Percentiles rank a stretch among this genome's conserved stretches.
Evolutionary conservation across 495 filamentous ascomycete species (phyloP).

Genomic region (Platismatia glauca): DNA sequence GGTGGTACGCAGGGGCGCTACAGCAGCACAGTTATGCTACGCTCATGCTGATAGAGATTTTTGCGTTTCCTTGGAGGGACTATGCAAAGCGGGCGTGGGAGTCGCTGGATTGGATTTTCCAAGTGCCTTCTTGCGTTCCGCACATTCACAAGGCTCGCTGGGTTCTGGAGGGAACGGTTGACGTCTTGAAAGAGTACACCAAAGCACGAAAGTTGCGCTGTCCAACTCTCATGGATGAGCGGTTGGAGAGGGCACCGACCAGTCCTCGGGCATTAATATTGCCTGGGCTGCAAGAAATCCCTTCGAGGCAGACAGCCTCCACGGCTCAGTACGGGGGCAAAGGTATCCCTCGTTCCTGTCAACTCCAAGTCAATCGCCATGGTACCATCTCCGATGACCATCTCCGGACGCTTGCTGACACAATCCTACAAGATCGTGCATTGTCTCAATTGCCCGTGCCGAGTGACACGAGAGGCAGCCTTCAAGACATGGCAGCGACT

Average conservation of each 20-base stretch:
- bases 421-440: too few relatives aligned
- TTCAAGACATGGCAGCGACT: neutral
- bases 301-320: neutral
- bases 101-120: conserved; percentile 63
- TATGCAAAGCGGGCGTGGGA: conserved; percentile 57
- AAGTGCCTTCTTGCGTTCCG: conserved; percentile 41
- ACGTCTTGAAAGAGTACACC: neutral
- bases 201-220: neutral
- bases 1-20: conserved; percentile 38
- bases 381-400: neutral
- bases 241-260: neutral
- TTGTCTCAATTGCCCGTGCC: neutral
- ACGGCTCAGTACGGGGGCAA: neutral
- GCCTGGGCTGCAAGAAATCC: neutral
- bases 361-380: neutral
- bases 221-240: neutral
- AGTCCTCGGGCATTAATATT: neutral
- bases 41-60: conserved; percentile 42
- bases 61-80: conserved; percentile 44
- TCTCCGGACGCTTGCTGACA: neutral
- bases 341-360: neutral
- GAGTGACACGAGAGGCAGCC: neutral
- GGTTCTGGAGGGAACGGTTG: conserved; percentile 33
- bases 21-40: conserved; percentile 42
- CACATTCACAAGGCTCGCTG: conserved; percentile 32